Conservation (phyloP, 257 asterid genomes). For the Misopates orontium region DNA sequence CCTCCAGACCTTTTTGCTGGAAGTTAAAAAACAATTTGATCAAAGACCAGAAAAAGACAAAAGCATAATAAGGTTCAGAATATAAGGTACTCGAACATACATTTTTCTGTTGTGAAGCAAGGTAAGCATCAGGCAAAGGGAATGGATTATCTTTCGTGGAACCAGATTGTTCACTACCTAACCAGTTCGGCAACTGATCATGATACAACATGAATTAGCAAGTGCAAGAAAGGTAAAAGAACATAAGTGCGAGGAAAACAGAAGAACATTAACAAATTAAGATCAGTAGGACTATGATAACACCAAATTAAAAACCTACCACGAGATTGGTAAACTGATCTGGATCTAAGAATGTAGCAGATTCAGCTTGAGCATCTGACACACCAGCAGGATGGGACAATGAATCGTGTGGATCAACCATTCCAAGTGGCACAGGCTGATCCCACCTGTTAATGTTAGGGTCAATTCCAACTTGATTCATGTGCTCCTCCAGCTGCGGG, state of each 20-base stretch:
- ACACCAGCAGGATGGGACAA: constrained; percentile 93
- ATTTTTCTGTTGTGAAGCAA: constrained; percentile 79
- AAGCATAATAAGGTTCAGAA: constrained; percentile 5
- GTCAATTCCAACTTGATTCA: constrained; percentile 76
- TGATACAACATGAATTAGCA: constrained; percentile 23
- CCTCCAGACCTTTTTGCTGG: constrained; percentile 70
- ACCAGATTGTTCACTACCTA: constrained; percentile 63
- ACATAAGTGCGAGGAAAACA: not conserved
- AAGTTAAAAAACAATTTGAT: constrained; percentile 27
- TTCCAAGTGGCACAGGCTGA: constrained; percentile 77
- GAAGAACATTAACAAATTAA: not conserved
- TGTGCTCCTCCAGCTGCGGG: constrained; percentile 76
- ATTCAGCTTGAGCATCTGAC: constrained; percentile 86
- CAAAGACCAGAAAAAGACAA: not conserved
- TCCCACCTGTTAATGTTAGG: constrained; percentile 80
- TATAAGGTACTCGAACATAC: constrained; percentile 39
- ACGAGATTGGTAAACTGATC: constrained; percentile 77
- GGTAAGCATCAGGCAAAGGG: constrained; percentile 81
- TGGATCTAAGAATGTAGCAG: constrained; percentile 76
- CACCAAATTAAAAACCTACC: constrained; percentile 44
- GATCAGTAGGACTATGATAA: not conserved
- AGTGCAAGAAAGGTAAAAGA: constrained; percentile 2
- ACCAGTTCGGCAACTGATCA: constrained; percentile 79
- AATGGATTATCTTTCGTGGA: constrained; percentile 80
- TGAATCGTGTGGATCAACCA: constrained; percentile 94